Conservation (phyloP, 495 filamentous ascomycete genomes). For the Penicillium robsamsonii region DNA sequence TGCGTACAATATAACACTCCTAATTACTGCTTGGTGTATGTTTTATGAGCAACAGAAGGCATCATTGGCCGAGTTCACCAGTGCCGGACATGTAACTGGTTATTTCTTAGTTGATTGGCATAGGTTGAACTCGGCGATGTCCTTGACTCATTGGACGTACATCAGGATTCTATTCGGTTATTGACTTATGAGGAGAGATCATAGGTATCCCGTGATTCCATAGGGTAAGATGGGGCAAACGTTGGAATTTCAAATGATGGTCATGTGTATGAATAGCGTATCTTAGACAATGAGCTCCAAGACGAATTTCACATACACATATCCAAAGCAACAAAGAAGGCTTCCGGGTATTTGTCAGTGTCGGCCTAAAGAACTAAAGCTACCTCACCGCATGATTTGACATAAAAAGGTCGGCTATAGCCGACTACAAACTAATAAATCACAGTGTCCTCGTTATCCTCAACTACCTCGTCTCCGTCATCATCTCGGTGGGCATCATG, state of each 20-base stretch:
- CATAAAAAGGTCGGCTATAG: background rate
- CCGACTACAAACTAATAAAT: slow-evolving; percentile 62
- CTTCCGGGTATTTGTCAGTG: slow-evolving; percentile 1
- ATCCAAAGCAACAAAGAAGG: background rate
- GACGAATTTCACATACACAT: background rate
- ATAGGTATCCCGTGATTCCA: too few relatives aligned
- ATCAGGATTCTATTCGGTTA: too few relatives aligned
- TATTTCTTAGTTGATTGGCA: too few relatives aligned
- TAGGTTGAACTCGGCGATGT: too few relatives aligned
- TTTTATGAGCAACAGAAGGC: background rate
- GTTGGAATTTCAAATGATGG: background rate
- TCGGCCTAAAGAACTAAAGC: background rate
- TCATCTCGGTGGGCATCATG: slow-evolving; percentile 47
- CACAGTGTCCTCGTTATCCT: slow-evolving; percentile 80
- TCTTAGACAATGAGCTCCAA: background rate
- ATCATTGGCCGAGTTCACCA: background rate
- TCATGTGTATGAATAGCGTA: background rate
- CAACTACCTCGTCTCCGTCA: slow-evolving; percentile 67
- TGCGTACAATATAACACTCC: background rate
- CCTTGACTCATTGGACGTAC: too few relatives aligned
- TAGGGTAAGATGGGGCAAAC: too few relatives aligned
- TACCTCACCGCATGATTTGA: background rate
- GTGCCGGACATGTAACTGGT: too few relatives aligned
- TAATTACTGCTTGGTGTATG: background rate
- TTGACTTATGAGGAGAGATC: too few relatives aligned